Evolutionary conservation across 352 stramenopile genomes (phyloP).

Genomic region (Pythium vanterpoolii): DNA sequence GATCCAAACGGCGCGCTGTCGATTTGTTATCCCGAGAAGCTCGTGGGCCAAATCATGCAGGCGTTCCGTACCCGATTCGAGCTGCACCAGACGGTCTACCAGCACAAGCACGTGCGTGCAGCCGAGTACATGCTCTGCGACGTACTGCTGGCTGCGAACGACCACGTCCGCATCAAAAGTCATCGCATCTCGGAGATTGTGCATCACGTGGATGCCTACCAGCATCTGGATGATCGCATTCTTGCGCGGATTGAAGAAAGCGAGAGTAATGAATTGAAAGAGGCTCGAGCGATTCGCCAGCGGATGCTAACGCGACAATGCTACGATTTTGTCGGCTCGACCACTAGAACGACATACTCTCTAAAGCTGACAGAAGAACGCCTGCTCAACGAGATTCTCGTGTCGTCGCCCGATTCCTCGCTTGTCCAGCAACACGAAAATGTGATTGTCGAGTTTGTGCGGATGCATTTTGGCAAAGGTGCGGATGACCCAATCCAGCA

Average conservation of each 20-base stretch:
- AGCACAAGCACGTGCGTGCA: slow-evolving; percentile 76
- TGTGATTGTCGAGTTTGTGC: slow-evolving; percentile 81
- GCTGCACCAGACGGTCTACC: slow-evolving; percentile 86
- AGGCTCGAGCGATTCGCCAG: slow-evolving; percentile 51
- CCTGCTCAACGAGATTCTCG: slow-evolving; percentile 59
- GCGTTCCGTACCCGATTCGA: slow-evolving; percentile 86
- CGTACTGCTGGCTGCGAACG: slow-evolving; percentile 63
- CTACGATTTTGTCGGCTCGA: slow-evolving; percentile 79
- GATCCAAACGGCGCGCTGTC: slow-evolving; percentile 39
- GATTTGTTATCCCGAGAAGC: slow-evolving; percentile 88
- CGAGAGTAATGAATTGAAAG: slow-evolving; percentile 38
- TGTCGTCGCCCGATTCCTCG: slow-evolving; percentile 29
- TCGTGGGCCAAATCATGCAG: slow-evolving; percentile 82
- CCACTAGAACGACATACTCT: slow-evolving; percentile 44
- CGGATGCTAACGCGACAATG: slow-evolving; percentile 66
- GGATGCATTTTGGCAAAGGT: slow-evolving; percentile 81
- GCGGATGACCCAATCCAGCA: slow-evolving; percentile 62
- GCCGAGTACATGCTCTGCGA: slow-evolving; percentile 91
- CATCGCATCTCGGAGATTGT: slow-evolving; percentile 68
- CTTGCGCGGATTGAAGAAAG: slow-evolving; percentile 74
- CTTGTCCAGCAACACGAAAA: slow-evolving; percentile 40
- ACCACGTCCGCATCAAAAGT: slow-evolving; percentile 57
- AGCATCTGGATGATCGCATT: slow-evolving; percentile 81
- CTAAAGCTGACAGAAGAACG: slow-evolving; percentile 41
- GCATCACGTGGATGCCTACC: slow-evolving; percentile 63